Percentiles rank a stretch among this genome's conserved stretches.
phyloP scores from a whole-genome alignment of 2,329 filamentous ascomycete species.

The Allantophomopsis cytisporea region DNA sequence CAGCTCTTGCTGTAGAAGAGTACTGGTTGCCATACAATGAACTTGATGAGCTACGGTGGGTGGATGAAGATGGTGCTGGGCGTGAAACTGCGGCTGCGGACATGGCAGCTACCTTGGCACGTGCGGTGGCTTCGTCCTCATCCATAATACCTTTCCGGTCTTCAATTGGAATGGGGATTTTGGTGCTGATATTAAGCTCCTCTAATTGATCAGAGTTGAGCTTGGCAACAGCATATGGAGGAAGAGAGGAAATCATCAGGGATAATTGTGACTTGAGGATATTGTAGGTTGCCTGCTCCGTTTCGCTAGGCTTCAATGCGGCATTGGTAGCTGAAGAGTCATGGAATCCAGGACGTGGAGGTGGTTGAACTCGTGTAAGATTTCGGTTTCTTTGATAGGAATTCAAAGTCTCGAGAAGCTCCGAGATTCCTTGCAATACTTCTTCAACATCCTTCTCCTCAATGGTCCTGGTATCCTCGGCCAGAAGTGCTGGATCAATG shows the following conservation, averaged over 20 bases:
- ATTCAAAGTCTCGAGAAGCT: conserved; percentile 61
- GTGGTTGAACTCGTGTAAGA: conserved; percentile 44
- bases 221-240: conserved; percentile 42
- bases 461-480: conserved; percentile 33
- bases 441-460: conserved; percentile 53
- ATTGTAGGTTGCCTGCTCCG: conserved; percentile 36
- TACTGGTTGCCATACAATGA: conserved; percentile 19
- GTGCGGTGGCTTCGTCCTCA: conserved; percentile 28
- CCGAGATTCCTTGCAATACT: conserved; percentile 58
- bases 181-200: conserved; percentile 36
- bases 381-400: conserved; percentile 74
- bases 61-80: conserved; percentile 7
- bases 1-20: conserved; percentile 10
- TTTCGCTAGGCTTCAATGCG: conserved; percentile 45
- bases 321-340: conserved; percentile 50
- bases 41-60: conserved; percentile 12
- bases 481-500: conserved; percentile 39
- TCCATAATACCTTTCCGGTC: conserved; percentile 38
- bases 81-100: conserved; percentile 8
- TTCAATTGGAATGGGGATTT: conserved; percentile 30
- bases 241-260: conserved; percentile 34
- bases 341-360: conserved; percentile 43
- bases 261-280: conserved; percentile 36
- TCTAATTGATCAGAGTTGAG: conserved; percentile 38
- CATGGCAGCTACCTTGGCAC: conserved; percentile 13